Conservation (phyloP, 768 basidiomycete species). For the Suillus sp. region DNA sequence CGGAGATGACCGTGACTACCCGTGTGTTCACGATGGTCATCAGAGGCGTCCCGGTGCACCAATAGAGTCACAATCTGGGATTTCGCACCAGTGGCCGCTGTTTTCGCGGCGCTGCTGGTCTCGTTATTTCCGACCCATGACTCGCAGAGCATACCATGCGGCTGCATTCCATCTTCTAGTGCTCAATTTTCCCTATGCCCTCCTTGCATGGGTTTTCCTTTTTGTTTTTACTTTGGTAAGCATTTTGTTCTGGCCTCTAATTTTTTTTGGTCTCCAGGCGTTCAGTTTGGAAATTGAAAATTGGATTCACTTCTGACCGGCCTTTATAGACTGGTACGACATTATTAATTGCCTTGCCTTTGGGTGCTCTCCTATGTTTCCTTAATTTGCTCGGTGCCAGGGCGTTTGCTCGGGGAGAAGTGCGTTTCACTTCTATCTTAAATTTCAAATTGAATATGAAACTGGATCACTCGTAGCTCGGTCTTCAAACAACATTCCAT, state of each 20-base stretch:
- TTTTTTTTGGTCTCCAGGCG: background rate
- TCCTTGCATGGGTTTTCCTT: conserved; percentile 76
- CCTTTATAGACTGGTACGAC: conserved; percentile 69
- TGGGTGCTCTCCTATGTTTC: conserved; percentile 79
- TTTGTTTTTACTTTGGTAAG: conserved; percentile 81
- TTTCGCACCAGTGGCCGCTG: conserved; percentile 12
- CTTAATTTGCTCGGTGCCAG: conserved; percentile 76
- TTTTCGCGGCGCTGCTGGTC: conserved; percentile 44
- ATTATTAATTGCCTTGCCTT: conserved; percentile 73
- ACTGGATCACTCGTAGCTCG: conserved; percentile 44
- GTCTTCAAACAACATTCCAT: conserved; percentile 71
- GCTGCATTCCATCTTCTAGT: conserved; percentile 69
- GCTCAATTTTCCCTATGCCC: conserved; percentile 78
- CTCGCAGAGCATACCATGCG: conserved; percentile 57
- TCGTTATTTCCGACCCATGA: conserved; percentile 67
- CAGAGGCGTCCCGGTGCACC: conserved; percentile 3
- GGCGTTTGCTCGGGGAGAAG: conserved; percentile 70
- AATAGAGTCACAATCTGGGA: conserved; percentile 5
- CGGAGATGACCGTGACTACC: conserved; percentile 26
- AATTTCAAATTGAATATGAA: conserved; percentile 10
- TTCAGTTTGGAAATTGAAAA: conserved; percentile 9
- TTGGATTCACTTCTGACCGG: conserved; percentile 20
- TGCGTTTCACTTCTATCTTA: conserved; percentile 28
- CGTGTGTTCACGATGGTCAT: conserved; percentile 19
- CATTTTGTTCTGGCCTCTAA: conserved; percentile 13